Base-by-base conservation (phyloP, 306 rosid genomes). In the Purshia tridentata region DNA sequence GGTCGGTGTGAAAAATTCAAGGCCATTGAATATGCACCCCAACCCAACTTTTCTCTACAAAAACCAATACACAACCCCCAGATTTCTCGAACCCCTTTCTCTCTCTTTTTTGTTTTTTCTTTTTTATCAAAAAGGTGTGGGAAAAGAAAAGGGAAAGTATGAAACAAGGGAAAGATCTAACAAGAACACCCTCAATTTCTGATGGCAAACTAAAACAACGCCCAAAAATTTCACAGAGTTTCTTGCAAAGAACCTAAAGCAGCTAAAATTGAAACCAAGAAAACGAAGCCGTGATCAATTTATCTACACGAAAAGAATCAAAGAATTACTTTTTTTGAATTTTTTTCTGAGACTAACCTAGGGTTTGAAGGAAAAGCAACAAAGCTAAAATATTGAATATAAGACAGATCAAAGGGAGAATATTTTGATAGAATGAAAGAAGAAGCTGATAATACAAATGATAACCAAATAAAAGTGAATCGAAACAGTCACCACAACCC, bases 161-260 rank as follows among this genome's bases (percentile, higher is more conserved):
- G 40, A 66, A 49, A 51, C 8, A 52, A 42, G 73, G 69, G 10
- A 73, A 57, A 62, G 86, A 90, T 86, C 96, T 81, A 80, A 78
- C 90, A 87, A 88, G 82, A 75, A 80, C 90, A 87, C 95, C 97
- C 98, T 87, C 98, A 78, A 90, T 87, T 92, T 88, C 77, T 77
- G 98, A 86, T 86, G 78, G 77, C 96, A 90, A 88, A 90, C 96
- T 88, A 92, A 92, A 92, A 92, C 89, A 81, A 86, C 84, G 96
- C 96, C 97, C 98, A 90, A 89, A 88, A 90, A 85, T 80, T 83
- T 88, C 87, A 85, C 87, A 62, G 97, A 90, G 92, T 85, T 80
- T 87, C 97, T 88, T 85, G 86, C 49, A 6, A 83, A 46, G 48
- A 88, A 76, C 74, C 77, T 47, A 83, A 78, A 40, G 46, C 39